These are phyloP conservation scores for Gyrodon tennesseensis DNA, from an alignment of 1,284 basidiomycete species.

Conservation along the genomic window DNA sequence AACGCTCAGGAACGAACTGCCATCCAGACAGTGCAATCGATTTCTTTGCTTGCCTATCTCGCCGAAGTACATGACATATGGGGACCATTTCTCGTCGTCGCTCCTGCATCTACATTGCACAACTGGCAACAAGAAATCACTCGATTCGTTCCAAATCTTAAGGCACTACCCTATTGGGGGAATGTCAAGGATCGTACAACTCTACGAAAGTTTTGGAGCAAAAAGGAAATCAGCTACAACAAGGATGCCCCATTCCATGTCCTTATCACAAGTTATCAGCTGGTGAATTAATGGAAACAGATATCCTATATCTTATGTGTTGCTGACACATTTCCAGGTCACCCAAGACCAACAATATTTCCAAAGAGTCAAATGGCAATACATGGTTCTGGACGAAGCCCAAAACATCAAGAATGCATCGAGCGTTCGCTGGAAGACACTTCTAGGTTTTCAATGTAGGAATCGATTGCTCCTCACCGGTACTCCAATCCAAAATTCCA, in stretches of 20 bases:
- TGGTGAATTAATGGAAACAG: constrained; percentile 55
- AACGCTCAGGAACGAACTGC: constrained; percentile 8
- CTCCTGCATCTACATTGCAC: constrained; percentile 96
- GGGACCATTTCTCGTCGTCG: constrained; percentile 99
- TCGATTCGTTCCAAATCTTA: constrained; percentile 92
- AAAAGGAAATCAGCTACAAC: constrained; percentile 95
- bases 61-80: constrained; percentile 98
- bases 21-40: constrained; percentile 94
- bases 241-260: constrained; percentile 97
- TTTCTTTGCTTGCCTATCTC: constrained; percentile 94
- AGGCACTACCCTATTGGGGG: constrained; percentile 98
- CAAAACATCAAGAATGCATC: constrained; percentile 99
- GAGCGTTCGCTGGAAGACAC: constrained; percentile 97
- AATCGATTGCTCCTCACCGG: constrained; percentile 96
- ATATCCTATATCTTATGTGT: neutral
- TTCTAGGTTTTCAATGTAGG: constrained; percentile 94
- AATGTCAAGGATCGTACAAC: constrained; percentile 96
- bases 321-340: constrained; percentile 55
- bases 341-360: constrained; percentile 99
- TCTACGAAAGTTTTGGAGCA: constrained; percentile 97
- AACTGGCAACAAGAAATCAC: constrained; percentile 99
- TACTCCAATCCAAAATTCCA: constrained; percentile 99
- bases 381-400: constrained; percentile 99
- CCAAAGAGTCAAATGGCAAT: constrained; percentile 98
- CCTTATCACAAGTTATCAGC: constrained; percentile 95